Percentiles rank a stretch among this genome's conserved stretches.
phyloP scores from a whole-genome alignment of 257 asterid species.

The Nicotiana tomentosiformis region DNA sequence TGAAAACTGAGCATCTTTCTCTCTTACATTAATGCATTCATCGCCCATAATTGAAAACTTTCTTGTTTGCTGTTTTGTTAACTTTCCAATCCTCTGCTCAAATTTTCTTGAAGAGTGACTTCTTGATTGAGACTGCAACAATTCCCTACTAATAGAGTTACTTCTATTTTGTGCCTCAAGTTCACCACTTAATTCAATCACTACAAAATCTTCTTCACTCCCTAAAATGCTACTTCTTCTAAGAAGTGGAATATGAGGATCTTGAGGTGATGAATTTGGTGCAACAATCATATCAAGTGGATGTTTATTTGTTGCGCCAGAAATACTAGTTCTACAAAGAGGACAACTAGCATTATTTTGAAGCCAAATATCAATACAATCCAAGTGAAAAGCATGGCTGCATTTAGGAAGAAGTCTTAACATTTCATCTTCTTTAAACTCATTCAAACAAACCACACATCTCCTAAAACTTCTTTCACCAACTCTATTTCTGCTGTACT shows the following conservation, averaged over 20 bases:
- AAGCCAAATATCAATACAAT: constrained; percentile 81
- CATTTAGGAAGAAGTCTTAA: constrained; percentile 67
- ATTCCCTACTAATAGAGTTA: constrained; percentile 31
- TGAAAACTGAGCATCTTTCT: constrained; percentile 44
- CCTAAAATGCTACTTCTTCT: constrained; percentile 21
- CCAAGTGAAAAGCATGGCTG: constrained; percentile 68
- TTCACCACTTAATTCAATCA: constrained; percentile 32
- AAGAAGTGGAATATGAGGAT: constrained; percentile 26
- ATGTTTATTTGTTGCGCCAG: constrained; percentile 34
- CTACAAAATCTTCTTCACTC: constrained; percentile 45
- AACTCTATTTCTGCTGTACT: constrained; percentile 24
- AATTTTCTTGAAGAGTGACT: constrained; percentile 40
- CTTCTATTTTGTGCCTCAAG: constrained; percentile 26
- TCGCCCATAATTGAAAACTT: constrained; percentile 81
- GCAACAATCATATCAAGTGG: constrained; percentile 36
- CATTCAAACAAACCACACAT: constrained; percentile 70
- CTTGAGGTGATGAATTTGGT: constrained; percentile 78
- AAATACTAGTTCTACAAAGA: constrained; percentile 63
- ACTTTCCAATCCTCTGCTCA: constrained; percentile 26
- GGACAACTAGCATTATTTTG: constrained; percentile 71
- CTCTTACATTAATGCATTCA: constrained; percentile 51
- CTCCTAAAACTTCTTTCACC: constrained; percentile 30
- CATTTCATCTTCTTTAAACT: constrained; percentile 60
- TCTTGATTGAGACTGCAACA: constrained; percentile 18
- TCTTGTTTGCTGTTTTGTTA: constrained; percentile 16